A percentile compares a stretch with the other conserved stretches of the same genome.
phyloP scores from a whole-genome alignment of 257 asterid species.

The Misopates orontium region DNA sequence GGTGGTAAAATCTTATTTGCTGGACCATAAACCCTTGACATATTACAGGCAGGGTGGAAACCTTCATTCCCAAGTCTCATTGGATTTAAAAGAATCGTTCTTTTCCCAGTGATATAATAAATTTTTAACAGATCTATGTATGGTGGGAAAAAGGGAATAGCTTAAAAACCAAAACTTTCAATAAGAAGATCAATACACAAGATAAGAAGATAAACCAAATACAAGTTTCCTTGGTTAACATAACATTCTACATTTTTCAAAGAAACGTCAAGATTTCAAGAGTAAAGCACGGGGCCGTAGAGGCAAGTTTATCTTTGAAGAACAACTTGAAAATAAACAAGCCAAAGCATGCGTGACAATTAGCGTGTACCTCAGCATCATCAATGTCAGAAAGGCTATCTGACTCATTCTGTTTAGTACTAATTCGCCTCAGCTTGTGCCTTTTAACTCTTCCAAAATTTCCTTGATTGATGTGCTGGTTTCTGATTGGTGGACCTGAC shows the following conservation, averaged over 20 bases:
- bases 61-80: not conserved
- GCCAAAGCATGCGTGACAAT: conserved; percentile 15
- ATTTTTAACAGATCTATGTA: conserved; percentile 1
- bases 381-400: conserved; percentile 48
- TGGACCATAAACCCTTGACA: not conserved
- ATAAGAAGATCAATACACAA: not conserved
- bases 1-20: not conserved
- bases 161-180: conserved; percentile 9
- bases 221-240: conserved; percentile 12
- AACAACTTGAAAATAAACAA: conserved; percentile 17
- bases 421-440: conserved; percentile 20
- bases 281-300: not conserved
- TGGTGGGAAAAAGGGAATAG: conserved; percentile 1
- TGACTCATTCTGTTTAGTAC: conserved; percentile 24
- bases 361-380: conserved; percentile 53
- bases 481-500: too few relatives aligned
- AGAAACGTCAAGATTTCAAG: not conserved
- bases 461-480: too few relatives aligned
- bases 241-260: not conserved
- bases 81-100: not conserved
- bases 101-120: conserved; percentile 4
- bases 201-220: not conserved
- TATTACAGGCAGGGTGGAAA: not conserved
- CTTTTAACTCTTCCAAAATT: conserved; percentile 12
- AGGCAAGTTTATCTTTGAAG: not conserved